Evolutionary conservation across 2,329 filamentous ascomycete genomes (phyloP).

Genomic region (Aureobasidium sp.): DNA sequence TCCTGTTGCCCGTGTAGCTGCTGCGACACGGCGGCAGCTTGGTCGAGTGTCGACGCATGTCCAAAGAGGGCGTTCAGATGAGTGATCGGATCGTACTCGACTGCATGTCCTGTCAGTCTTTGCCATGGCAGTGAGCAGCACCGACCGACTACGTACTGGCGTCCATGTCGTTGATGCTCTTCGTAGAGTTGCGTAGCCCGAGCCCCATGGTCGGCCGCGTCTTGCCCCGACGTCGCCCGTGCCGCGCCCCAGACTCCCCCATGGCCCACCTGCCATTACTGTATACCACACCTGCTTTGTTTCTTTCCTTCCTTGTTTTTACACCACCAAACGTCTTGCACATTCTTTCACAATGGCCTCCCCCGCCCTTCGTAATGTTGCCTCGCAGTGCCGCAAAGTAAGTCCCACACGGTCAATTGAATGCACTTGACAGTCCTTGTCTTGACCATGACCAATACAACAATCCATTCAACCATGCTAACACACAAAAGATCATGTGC

Average conservation of each 20-base stretch:
- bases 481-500: slow-evolving; percentile 60
- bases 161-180: background rate
- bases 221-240: background rate
- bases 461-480: background rate
- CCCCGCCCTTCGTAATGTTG: slow-evolving; percentile 11
- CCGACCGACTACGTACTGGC: background rate
- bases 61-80: slow-evolving; percentile 92
- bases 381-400: slow-evolving; percentile 38
- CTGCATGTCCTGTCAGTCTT: slow-evolving; percentile 30
- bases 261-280: background rate
- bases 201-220: background rate
- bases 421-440: background rate
- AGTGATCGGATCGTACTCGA: slow-evolving; percentile 83
- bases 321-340: background rate
- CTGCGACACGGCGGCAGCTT: slow-evolving; percentile 64
- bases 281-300: background rate
- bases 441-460: background rate
- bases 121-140: background rate
- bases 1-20: slow-evolving; percentile 67
- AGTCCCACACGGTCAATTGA: background rate
- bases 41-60: slow-evolving; percentile 73
- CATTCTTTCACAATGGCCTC: slow-evolving; percentile 23
- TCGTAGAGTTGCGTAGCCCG: background rate
- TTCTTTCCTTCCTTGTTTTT: background rate
- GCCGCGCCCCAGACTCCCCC: background rate